Percentiles rank a stretch among this genome's conserved stretches.
phyloP scores from a whole-genome alignment of 192 early-diverging fungal species.

The Jimgerdemannia flammicorona region DNA sequence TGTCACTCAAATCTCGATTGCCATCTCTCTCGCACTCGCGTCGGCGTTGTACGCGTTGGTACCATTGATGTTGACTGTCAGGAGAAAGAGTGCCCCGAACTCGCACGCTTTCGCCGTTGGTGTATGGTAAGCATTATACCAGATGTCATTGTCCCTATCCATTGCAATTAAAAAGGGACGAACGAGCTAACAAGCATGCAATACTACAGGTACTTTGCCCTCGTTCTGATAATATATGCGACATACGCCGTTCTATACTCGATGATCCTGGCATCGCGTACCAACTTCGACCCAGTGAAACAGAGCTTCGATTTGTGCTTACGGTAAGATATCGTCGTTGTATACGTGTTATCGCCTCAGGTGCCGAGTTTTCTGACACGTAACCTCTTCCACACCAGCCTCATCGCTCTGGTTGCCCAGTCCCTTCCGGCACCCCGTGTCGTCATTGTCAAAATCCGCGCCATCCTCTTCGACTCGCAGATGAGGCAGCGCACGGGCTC shows the following conservation, averaged over 20 bases:
- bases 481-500: not conserved
- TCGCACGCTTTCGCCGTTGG: not conserved
- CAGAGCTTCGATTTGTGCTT: not conserved
- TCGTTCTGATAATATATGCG: not conserved
- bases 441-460: not conserved
- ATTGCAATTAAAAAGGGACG: not conserved
- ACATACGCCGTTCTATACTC: not conserved
- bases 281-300: not conserved
- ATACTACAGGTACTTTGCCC: not conserved
- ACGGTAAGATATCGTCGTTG: not conserved
- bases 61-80: not conserved
- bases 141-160: not conserved
- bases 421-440: not conserved
- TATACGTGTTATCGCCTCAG: not conserved
- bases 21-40: not conserved
- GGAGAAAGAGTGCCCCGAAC: not conserved
- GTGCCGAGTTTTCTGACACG: not conserved
- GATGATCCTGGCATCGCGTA: not conserved
- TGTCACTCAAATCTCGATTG: not conserved
- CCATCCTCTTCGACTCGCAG: not conserved
- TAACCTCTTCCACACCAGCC: not conserved
- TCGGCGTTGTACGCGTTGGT: not conserved
- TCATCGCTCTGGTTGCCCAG: not conserved
- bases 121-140: not conserved
- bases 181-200: not conserved